Evolutionary conservation across 441 rosid genomes (phyloP).

Genomic region (Breynia disticha): DNA sequence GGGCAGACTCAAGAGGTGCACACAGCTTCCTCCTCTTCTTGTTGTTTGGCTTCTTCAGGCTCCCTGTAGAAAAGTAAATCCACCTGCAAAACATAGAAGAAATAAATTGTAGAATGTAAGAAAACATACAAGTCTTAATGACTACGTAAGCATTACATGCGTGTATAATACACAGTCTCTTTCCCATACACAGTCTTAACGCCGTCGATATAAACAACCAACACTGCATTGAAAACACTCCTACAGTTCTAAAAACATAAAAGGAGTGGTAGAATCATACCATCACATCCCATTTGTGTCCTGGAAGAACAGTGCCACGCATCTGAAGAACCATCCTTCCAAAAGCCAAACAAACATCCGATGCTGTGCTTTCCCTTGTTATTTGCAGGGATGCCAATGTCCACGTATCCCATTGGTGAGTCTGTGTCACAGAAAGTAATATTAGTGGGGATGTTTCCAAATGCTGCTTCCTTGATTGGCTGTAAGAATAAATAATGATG

Average conservation of each 20-base stretch:
- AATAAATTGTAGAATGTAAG: not conserved
- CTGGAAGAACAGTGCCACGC: slow-evolving; percentile 69
- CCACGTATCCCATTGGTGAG: slow-evolving; percentile 75
- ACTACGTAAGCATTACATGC: not conserved
- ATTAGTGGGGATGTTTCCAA: slow-evolving; percentile 80
- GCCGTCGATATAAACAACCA: too few species aligned
- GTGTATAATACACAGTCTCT: too few species aligned
- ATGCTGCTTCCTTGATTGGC: slow-evolving; percentile 87
- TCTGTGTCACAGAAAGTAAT: slow-evolving; percentile 86
- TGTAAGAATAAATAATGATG: slow-evolving; percentile 16
- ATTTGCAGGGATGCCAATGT: slow-evolving; percentile 77
- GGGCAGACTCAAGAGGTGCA: slow-evolving; percentile 28
- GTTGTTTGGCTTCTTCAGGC: slow-evolving; percentile 70
- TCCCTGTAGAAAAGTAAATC: slow-evolving; percentile 90
- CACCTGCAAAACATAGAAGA: slow-evolving; percentile 33
- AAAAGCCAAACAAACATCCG: slow-evolving; percentile 81
- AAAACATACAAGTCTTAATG: not conserved
- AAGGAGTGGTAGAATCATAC: slow-evolving; percentile 18
- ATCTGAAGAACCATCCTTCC: slow-evolving; percentile 86
- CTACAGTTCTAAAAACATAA: too few species aligned
- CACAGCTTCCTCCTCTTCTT: slow-evolving; percentile 61
- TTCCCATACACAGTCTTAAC: too few species aligned
- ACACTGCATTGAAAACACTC: not conserved
- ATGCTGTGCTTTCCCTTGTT: slow-evolving; percentile 88
- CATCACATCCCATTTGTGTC: slow-evolving; percentile 85